A percentile compares a stretch with the other conserved stretches of the same genome.
Conservation (phyloP, 2,329 filamentous ascomycete species). For the Botrytis deweyae region DNA sequence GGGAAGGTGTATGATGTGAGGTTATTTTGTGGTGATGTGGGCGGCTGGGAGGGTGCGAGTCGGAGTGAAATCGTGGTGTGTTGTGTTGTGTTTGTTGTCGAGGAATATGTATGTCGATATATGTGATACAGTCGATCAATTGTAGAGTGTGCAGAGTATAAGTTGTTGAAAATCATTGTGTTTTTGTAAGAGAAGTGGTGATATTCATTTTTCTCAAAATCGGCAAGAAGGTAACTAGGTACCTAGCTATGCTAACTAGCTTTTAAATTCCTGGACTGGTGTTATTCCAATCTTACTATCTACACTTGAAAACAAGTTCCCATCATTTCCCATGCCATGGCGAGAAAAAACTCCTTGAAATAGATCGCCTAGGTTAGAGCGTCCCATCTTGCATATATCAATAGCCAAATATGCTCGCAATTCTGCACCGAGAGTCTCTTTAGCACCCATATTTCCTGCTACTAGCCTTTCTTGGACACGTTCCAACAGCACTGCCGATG, state of each 20-base stretch:
- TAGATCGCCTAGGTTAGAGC: no score
- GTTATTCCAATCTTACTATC: background rate
- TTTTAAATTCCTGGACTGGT: background rate
- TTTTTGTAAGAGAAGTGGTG: no score
- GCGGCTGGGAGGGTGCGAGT: background rate
- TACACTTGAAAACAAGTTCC: background rate
- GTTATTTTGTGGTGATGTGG: background rate
- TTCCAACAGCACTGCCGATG: background rate
- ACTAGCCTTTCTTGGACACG: background rate
- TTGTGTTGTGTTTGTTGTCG: background rate
- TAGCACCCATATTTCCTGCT: background rate
- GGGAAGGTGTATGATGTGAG: background rate
- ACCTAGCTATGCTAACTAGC: background rate
- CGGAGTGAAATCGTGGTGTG: background rate
- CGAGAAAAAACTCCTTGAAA: no score
- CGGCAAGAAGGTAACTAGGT: no score
- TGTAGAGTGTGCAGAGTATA: no score
- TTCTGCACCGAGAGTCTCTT: background rate
- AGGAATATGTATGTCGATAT: background rate
- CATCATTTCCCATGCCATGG: background rate
- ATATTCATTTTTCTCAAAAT: no score
- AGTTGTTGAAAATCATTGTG: no score
- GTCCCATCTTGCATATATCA: no score
- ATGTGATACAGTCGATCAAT: background rate
- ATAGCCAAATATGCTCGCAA: background rate